Conservation (phyloP, 163 green algal species). For the Coccomyxa subellipsoidea region DNA sequence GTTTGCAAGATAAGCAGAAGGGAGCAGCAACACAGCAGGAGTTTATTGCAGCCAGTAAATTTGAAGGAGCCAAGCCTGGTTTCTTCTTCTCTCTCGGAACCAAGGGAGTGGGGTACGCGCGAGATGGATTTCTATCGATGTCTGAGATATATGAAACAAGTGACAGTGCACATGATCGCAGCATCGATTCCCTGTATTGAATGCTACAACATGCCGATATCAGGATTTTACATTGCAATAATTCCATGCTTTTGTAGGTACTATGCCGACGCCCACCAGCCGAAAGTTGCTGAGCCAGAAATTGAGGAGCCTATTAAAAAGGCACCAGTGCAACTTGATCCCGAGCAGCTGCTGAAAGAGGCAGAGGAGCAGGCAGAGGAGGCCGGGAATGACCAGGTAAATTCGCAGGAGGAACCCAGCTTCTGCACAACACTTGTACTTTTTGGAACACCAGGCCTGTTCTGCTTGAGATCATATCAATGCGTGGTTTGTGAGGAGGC, state of each 20-base stretch:
- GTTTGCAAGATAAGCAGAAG: constrained; percentile 10
- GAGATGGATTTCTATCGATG: no score
- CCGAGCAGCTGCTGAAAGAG: constrained; percentile 69
- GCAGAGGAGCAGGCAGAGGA: constrained; percentile 68
- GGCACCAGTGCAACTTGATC: constrained; percentile 31
- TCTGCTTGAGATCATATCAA: no score
- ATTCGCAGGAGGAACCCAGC: no score
- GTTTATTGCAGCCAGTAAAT: not conserved
- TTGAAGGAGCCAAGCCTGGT: constrained; percentile 13
- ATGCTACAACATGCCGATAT: no score
- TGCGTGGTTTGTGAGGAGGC: not conserved
- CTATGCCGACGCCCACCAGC: constrained; percentile 2
- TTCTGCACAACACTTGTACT: no score
- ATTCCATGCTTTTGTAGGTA: constrained; percentile 5
- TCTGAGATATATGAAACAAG: no score
- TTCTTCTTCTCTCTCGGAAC: constrained; percentile 40
- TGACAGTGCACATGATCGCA: no score
- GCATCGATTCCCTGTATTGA: no score
- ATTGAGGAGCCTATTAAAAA: not conserved
- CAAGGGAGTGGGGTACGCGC: constrained; percentile 35
- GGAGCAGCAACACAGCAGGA: not conserved
- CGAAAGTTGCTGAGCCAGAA: not conserved
- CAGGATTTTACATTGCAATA: no score
- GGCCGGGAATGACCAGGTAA: constrained; percentile 34
- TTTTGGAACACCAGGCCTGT: no score